Evolutionary conservation across 1,139 yeast genomes (phyloP).

Genomic region (Geotrichum citri-aurantii): DNA sequence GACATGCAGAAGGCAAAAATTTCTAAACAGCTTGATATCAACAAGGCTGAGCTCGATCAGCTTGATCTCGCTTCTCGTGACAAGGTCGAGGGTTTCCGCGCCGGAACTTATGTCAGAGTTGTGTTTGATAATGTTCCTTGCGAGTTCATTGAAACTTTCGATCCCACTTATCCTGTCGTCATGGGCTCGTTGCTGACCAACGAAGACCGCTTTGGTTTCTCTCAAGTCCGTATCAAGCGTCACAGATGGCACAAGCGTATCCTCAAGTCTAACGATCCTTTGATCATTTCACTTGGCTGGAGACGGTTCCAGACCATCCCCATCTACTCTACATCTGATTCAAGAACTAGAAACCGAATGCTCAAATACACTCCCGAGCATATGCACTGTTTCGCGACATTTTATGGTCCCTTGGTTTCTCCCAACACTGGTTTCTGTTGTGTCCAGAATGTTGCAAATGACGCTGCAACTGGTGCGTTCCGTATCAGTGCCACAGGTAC

Average conservation of each 20-base stretch:
- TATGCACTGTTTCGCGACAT: slow-evolving; percentile 92
- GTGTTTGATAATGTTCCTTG: slow-evolving; percentile 82
- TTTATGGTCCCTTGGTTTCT: slow-evolving; percentile 94
- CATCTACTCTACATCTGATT: slow-evolving; percentile 91
- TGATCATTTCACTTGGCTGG: slow-evolving; percentile 94
- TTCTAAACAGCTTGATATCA: slow-evolving; percentile 92
- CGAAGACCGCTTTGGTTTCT: slow-evolving; percentile 87
- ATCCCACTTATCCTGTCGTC: slow-evolving; percentile 77
- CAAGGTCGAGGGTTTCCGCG: slow-evolving; percentile 83
- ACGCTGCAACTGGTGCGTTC: slow-evolving; percentile 82
- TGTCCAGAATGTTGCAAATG: slow-evolving; percentile 77
- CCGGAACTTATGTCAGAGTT: slow-evolving; percentile 90
- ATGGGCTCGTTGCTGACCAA: slow-evolving; percentile 88
- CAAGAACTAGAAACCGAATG: slow-evolving; percentile 96
- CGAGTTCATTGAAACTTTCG: slow-evolving; percentile 82
- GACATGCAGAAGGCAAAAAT: slow-evolving; percentile 95
- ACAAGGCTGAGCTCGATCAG: slow-evolving; percentile 58
- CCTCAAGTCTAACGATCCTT: slow-evolving; percentile 90
- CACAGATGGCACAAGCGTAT: slow-evolving; percentile 99
- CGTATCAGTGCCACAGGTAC: slow-evolving; percentile 98
- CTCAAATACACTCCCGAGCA: slow-evolving; percentile 98
- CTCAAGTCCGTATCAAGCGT: slow-evolving; percentile 90
- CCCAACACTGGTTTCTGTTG: slow-evolving; percentile 98
- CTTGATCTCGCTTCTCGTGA: slow-evolving; percentile 73
- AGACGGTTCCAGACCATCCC: slow-evolving; percentile 97